These are phyloP conservation scores for Mortierella antarctica DNA, from an alignment of 192 early-diverging fungal species.

Conservation along the genomic window DNA sequence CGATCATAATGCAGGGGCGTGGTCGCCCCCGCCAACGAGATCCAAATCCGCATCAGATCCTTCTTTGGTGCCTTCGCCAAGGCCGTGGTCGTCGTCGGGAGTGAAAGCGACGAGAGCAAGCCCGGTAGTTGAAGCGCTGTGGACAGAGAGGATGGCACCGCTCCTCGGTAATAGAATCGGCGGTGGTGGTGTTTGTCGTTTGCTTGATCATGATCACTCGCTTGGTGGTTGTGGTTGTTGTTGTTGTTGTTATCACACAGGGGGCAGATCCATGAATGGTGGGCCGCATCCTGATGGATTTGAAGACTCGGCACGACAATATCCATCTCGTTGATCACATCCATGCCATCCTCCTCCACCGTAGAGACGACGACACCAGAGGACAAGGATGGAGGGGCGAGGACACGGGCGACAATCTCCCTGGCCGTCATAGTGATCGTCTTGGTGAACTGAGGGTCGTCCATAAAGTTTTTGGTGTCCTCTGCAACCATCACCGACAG, in stretches of 20 bases:
- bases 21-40: conserved; percentile 52
- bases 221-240: conserved; percentile 3
- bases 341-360: background rate
- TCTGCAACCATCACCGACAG: conserved; percentile 53
- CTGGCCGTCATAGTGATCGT: conserved; percentile 37
- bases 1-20: conserved; percentile 66
- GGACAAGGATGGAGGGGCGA: background rate
- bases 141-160: conserved; percentile 29
- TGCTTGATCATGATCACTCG: background rate
- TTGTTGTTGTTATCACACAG: background rate
- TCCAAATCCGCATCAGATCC: conserved; percentile 58
- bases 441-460: conserved; percentile 48
- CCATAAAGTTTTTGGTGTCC: conserved; percentile 57
- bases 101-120: conserved; percentile 18
- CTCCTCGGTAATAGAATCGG: conserved; percentile 52
- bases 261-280: too few relatives aligned
- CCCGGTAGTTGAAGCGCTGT: conserved; percentile 21
- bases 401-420: conserved; percentile 26
- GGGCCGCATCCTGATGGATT: background rate
- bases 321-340: conserved; percentile 1
- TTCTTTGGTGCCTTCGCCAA: conserved; percentile 34
- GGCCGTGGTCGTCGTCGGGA: conserved; percentile 10
- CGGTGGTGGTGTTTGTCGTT: background rate
- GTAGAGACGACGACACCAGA: background rate
- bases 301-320: background rate